phyloP scores from a whole-genome alignment of 805 yeast genomes.

The Zygoascus flipseniorum region DNA sequence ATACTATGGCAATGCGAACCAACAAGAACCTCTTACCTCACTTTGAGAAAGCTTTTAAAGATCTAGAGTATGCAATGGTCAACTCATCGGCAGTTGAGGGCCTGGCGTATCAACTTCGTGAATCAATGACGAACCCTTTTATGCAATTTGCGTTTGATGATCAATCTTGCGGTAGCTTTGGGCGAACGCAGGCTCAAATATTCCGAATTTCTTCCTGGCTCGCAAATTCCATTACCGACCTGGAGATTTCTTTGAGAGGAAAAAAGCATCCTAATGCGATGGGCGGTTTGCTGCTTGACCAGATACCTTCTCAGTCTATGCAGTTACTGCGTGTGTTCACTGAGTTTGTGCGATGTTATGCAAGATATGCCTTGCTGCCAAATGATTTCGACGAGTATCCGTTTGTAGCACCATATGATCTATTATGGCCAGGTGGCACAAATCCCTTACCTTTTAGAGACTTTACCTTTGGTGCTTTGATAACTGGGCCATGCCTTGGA shows the following conservation, averaged over 20 bases:
- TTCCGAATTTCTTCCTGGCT: slow-evolving; percentile 19
- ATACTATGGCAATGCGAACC: neutral
- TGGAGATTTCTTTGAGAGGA: slow-evolving; percentile 61
- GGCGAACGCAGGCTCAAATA: neutral
- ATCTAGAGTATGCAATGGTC: neutral
- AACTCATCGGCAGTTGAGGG: neutral
- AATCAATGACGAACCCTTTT: neutral
- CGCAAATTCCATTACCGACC: slow-evolving; percentile 50
- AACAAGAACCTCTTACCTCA: neutral
- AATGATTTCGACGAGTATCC: neutral
- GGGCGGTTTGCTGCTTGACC: slow-evolving; percentile 43
- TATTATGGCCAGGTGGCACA: neutral
- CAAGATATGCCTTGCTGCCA: neutral
- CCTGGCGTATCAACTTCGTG: neutral
- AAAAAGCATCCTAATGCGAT: slow-evolving; percentile 21
- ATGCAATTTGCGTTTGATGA: neutral
- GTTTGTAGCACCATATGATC: neutral
- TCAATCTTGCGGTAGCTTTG: slow-evolving; percentile 17
- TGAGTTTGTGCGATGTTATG: slow-evolving; percentile 23
- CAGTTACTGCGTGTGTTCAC: slow-evolving; percentile 46
- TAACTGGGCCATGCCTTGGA: slow-evolving; percentile 7
- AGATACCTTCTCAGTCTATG: slow-evolving; percentile 53
- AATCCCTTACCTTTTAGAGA: slow-evolving; percentile 5
- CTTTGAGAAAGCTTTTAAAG: neutral
- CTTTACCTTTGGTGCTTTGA: slow-evolving; percentile 6